Evolutionary conservation across 179 eudicot genomes (phyloP).

Genomic region (Beta macrorhiza): DNA sequence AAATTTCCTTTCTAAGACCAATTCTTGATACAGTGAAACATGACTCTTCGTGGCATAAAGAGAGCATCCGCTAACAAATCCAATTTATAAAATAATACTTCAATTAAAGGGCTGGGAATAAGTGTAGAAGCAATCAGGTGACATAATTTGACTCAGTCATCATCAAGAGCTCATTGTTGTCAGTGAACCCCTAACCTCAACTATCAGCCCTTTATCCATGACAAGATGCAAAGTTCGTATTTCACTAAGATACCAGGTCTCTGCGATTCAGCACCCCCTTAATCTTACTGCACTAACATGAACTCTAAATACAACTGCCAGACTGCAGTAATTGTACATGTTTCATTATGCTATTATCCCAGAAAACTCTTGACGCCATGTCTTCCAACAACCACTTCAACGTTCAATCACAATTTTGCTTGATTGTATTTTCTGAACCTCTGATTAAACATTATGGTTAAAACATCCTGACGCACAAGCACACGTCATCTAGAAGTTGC

Average conservation of each 20-base stretch:
- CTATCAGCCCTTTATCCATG: neutral
- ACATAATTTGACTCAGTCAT: neutral
- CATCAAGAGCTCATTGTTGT: neutral
- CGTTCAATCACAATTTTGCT: neutral
- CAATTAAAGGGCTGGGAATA: neutral
- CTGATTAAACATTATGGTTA: neutral
- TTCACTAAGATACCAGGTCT: neutral
- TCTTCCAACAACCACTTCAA: neutral
- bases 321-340: no score
- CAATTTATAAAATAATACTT: neutral
- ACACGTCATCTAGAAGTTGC: neutral
- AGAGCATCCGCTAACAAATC: neutral
- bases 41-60: neutral
- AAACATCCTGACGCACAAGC: neutral
- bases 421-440: neutral
- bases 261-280: neutral
- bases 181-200: neutral
- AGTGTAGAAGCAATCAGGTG: neutral
- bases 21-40: no score
- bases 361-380: neutral
- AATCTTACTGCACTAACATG: neutral
- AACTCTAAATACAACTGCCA: neutral
- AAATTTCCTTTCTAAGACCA: neutral
- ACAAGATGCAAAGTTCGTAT: neutral
- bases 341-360: neutral